Conservation (phyloP, 768 basidiomycete species). For the Gymnopilus junonius region DNA sequence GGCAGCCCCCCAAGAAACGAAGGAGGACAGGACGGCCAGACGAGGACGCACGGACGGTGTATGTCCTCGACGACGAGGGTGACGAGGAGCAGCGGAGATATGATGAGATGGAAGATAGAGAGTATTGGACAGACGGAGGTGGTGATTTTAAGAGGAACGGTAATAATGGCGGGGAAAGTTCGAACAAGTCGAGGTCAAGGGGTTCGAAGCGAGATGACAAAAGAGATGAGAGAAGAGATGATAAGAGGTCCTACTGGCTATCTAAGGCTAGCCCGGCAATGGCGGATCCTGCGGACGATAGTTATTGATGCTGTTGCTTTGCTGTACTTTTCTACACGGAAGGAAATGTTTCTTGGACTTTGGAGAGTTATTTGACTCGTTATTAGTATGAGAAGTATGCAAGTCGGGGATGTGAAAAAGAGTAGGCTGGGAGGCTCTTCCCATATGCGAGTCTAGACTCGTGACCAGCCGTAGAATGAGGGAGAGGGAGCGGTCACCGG, state of each 20-base stretch:
- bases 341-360: background rate
- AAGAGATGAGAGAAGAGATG: conserved; percentile 37
- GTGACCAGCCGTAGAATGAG: too few species aligned
- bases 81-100: conserved; percentile 26
- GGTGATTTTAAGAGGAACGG: conserved; percentile 10
- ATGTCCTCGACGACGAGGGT: conserved; percentile 54
- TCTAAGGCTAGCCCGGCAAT: conserved; percentile 49
- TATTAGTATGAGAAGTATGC: too few species aligned
- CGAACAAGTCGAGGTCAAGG: background rate
- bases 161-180: background rate
- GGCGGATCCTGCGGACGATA: conserved; percentile 29
- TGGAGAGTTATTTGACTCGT: background rate
- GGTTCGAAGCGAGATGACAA: too few species aligned
- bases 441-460: too few species aligned
- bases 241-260: conserved; percentile 60
- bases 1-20: conserved; percentile 52
- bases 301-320: conserved; percentile 1
- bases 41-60: conserved; percentile 47
- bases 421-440: too few species aligned
- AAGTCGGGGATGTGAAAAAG: too few species aligned
- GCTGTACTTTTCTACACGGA: background rate
- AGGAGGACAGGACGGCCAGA: conserved; percentile 41
- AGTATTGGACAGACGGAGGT: conserved; percentile 23
- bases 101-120: conserved; percentile 29
- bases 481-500: too few species aligned